phyloP scores from a whole-genome alignment of 2,329 filamentous ascomycete genomes.

The Cladosporium colombiae region DNA sequence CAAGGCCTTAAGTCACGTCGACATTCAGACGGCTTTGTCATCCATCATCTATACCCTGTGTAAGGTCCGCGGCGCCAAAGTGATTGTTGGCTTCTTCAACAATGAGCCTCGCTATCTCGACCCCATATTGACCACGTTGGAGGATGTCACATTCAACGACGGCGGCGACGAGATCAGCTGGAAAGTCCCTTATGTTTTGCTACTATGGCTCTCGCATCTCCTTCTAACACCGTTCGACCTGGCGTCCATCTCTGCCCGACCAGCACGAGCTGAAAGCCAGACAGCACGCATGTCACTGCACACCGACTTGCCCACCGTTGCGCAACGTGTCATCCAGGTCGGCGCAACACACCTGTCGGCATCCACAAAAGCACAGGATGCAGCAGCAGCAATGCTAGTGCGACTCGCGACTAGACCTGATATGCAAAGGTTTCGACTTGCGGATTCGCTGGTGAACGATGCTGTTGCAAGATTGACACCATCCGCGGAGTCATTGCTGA shows the following conservation, averaged over 20 bases:
- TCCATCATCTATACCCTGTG: constrained; percentile 84
- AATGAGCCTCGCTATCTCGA: constrained; percentile 88
- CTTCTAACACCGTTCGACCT: constrained; percentile 81
- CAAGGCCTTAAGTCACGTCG: constrained; percentile 31
- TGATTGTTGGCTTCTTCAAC: constrained; percentile 85
- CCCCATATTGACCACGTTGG: constrained; percentile 62
- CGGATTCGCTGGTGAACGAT: constrained; percentile 70
- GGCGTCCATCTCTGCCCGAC: constrained; percentile 68
- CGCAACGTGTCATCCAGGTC: constrained; percentile 68
- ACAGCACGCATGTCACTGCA: constrained; percentile 47
- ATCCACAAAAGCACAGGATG: constrained; percentile 84
- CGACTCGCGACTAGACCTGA: constrained; percentile 80
- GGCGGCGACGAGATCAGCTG: constrained; percentile 49
- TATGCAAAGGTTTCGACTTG: constrained; percentile 76
- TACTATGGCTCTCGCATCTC: constrained; percentile 71
- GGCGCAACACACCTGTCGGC: constrained; percentile 70
- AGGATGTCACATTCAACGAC: constrained; percentile 21
- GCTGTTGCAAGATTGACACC: constrained; percentile 59
- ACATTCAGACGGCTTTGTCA: constrained; percentile 70
- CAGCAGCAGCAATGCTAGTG: constrained; percentile 80
- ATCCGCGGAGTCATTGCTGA: constrained; percentile 34
- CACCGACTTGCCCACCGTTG: constrained; percentile 65
- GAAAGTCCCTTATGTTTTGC: constrained; percentile 84
- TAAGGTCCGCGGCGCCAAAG: constrained; percentile 91
- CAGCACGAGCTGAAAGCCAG: not conserved